Base-by-base conservation (phyloP, 108 stramenopile genomes). In the Conticribra guillardii region DNA sequence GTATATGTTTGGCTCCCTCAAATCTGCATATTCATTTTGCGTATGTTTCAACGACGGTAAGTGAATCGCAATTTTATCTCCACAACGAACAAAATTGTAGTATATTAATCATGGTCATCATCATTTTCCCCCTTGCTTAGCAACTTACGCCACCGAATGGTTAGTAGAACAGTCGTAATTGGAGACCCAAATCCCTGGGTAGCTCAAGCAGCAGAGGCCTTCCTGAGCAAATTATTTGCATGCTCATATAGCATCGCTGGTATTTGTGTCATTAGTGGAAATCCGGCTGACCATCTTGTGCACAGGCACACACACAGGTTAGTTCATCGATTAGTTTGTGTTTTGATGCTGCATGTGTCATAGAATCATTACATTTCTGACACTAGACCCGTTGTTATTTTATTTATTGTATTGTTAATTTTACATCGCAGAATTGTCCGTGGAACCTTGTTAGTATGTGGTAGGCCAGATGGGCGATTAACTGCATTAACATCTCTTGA, bases 381-480 rank as follows among this genome's bases (percentile, higher is more conserved):
- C n/a, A n/a, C n/a, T n/a, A n/a, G n/a, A n/a, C n/a, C n/a, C n/a
- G n/a, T n/a, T n/a, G n/a, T n/a, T n/a, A n/a, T n/a, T n/a, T n/a
- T n/a, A n/a, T n/a, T n/a, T n/a, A n/a, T n/a, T n/a, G n/a, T n/a
- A n/a, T n/a, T n/a, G n/a, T n/a, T n/a, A n/a, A n/a, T n/a, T n/a
- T n/a, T n/a, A n/a, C n/a, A n/a, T n/a, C n/a, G n/a, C n/a, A n/a
- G 37, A 9, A 89, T 95, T 17, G 88, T 82, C 1, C 76, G 94
- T 7, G 94, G 94, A 14, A 59, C 82, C 16, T 66, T 95, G 27
- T 61, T 91, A 0, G 82, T 91, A 4, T 89, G 88, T 59, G 94
- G 94, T 23, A 66, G 94, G 1, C 94, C 94, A 14, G 94, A 95
- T 50, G 94, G 94, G 3, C 76, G 90, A 15, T 79, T 95, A 17